Percentiles rank a stretch among this genome's conserved stretches.
These are phyloP conservation scores for Agroathelia rolfsii DNA, from an alignment of 1,284 basidiomycete genomes.

Conservation along the genomic window DNA sequence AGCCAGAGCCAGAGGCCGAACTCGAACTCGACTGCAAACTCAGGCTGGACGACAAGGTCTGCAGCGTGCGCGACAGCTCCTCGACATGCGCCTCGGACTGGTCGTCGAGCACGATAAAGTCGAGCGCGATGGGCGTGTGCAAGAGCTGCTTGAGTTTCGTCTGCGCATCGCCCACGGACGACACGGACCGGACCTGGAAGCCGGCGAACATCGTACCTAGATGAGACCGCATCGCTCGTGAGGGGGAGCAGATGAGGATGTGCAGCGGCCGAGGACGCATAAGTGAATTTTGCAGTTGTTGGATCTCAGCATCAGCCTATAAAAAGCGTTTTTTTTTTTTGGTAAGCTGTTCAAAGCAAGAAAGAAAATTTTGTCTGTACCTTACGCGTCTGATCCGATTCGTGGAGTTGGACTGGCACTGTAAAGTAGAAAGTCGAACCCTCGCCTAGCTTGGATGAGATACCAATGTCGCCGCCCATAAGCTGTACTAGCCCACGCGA, in stretches of 20 bases:
- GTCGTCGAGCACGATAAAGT: constrained; percentile 58
- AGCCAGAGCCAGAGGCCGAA: too few relatives aligned
- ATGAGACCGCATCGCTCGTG: constrained; percentile 43
- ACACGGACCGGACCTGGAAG: constrained; percentile 35
- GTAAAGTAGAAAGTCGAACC: constrained; percentile 66
- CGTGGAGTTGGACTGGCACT: constrained; percentile 49
- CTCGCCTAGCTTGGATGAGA: constrained; percentile 49
- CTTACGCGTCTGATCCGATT: constrained; percentile 40
- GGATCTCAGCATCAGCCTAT: constrained; percentile 34
- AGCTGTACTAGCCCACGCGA: constrained; percentile 62
- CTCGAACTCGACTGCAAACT: too few relatives aligned
- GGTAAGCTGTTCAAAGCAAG: constrained; percentile 1
- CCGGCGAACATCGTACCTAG: constrained; percentile 47
- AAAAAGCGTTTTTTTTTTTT: too few relatives aligned
- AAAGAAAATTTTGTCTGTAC: constrained; percentile 6
- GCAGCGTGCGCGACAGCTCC: constrained; percentile 38
- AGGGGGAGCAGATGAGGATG: constrained; percentile 49
- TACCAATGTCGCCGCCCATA: constrained; percentile 64
- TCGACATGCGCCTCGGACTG: constrained; percentile 50
- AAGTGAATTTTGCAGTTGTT: constrained; percentile 28
- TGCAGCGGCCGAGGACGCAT: constrained; percentile 34
- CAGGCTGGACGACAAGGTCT: constrained; percentile 25
- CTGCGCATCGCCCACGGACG: constrained; percentile 37
- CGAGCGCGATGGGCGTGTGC: constrained; percentile 28
- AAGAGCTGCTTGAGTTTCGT: constrained; percentile 26